Conservation (phyloP, 1,284 basidiomycete genomes). For the Rhodotorula glutinis region DNA sequence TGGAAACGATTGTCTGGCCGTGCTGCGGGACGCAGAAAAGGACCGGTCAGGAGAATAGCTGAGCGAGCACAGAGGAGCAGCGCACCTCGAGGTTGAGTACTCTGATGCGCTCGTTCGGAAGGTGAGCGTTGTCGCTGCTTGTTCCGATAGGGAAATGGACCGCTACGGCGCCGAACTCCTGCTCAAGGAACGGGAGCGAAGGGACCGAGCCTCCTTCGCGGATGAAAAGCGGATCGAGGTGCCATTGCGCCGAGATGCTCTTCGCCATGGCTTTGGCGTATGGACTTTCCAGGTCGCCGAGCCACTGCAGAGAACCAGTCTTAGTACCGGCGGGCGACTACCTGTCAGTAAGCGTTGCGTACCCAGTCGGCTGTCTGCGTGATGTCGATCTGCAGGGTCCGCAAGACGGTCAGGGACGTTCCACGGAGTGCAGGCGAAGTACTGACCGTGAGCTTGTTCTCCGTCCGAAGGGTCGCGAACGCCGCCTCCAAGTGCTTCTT, state of each 20-base stretch:
- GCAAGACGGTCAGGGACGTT: background rate
- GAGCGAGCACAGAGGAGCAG: too few relatives aligned
- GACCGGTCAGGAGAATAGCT: background rate
- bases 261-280: conserved; percentile 45
- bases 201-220: conserved; percentile 72
- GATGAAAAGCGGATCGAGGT: conserved; percentile 72
- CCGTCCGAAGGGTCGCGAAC: conserved; percentile 64
- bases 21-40: background rate
- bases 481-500: conserved; percentile 59
- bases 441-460: conserved; percentile 67
- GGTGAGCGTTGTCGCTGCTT: conserved; percentile 47
- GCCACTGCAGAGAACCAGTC: conserved; percentile 56
- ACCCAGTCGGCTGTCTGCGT: conserved; percentile 79
- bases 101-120: conserved; percentile 52
- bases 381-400: conserved; percentile 61
- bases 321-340: background rate
- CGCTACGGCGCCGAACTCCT: conserved; percentile 69
- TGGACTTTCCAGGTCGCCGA: conserved; percentile 77
- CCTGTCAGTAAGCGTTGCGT: background rate
- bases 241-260: conserved; percentile 32
- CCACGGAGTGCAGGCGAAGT: background rate
- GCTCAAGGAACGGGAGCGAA: conserved; percentile 77
- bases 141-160: conserved; percentile 86
- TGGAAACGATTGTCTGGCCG: conserved; percentile 18
- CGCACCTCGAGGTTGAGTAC: conserved; percentile 50